Conservation (phyloP, 768 basidiomycete species). For the Russula brevipes region DNA sequence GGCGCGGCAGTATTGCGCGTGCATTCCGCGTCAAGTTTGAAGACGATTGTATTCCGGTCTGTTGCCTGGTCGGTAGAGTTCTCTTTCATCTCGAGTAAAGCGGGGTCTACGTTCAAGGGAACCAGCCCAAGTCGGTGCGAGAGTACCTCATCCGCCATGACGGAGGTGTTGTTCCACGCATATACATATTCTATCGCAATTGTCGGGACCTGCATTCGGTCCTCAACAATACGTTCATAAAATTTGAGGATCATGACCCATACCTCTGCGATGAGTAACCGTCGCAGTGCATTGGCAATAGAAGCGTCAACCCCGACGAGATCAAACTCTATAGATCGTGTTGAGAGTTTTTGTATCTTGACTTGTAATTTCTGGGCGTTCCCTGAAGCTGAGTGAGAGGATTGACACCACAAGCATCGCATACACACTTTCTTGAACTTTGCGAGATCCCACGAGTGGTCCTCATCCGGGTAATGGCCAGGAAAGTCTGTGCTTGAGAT, state of each 20-base stretch:
- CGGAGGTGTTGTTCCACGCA: conserved; percentile 90
- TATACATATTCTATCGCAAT: conserved; percentile 88
- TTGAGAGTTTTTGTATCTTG: conserved; percentile 71
- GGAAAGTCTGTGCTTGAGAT: conserved; percentile 90
- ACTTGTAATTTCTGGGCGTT: conserved; percentile 63
- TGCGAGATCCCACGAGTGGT: conserved; percentile 75
- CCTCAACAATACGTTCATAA: not conserved
- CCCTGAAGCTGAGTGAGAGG: conserved; percentile 27
- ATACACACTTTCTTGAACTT: conserved; percentile 69
- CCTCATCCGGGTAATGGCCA: conserved; percentile 80
- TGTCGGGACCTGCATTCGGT: conserved; percentile 66
- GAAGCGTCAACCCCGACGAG: conserved; percentile 93
- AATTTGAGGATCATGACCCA: conserved; percentile 23
- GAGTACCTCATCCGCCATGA: conserved; percentile 91
- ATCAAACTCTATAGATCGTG: conserved; percentile 88
- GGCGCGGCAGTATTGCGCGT: conserved; percentile 51
- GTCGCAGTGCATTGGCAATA: conserved; percentile 89
- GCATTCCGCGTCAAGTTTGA: conserved; percentile 66
- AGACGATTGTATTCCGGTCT: conserved; percentile 89
- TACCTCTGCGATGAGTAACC: conserved; percentile 93
- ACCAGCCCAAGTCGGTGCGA: conserved; percentile 89
- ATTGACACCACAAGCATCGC: not conserved
- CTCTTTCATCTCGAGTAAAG: conserved; percentile 54
- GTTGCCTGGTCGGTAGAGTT: conserved; percentile 57
- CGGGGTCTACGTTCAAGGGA: conserved; percentile 83